Percentiles rank a stretch among this genome's conserved stretches.
Evolutionary conservation across 352 stramenopile species (phyloP).

Genomic region (Aphanomyces astaci): DNA sequence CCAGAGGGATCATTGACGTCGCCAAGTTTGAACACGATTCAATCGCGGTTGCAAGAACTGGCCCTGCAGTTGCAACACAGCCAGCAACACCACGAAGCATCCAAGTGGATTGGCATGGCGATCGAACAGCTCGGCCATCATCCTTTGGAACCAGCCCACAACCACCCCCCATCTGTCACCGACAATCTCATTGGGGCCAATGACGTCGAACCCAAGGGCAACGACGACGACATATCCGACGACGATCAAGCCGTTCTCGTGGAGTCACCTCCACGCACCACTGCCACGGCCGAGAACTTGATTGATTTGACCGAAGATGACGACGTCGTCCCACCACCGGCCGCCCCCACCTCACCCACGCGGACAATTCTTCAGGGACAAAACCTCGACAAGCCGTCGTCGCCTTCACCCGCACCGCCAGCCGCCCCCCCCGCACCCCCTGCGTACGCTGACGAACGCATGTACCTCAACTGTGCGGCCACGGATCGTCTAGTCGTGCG

Average conservation of each 20-base stretch:
- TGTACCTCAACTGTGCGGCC: neutral
- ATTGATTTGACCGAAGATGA: neutral
- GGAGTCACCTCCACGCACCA: neutral
- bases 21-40: conserved; percentile 8
- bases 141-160: no score
- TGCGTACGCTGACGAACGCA: neutral
- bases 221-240: no score
- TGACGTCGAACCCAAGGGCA: no score
- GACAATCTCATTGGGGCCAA: no score
- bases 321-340: neutral
- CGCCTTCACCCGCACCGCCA: neutral
- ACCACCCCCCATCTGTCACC: no score
- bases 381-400: neutral
- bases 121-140: neutral
- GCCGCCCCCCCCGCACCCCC: no score
- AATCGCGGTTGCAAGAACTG: neutral
- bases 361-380: no score
- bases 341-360: no score
- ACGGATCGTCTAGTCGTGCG: neutral
- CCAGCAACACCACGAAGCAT: neutral
- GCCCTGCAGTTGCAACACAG: neutral
- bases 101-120: conserved; percentile 2
- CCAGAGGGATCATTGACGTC: no score
- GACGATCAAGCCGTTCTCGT: no score
- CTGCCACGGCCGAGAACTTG: neutral